Conservation (phyloP, 768 basidiomycete species). For the Tricholoma hemisulphureum region DNA sequence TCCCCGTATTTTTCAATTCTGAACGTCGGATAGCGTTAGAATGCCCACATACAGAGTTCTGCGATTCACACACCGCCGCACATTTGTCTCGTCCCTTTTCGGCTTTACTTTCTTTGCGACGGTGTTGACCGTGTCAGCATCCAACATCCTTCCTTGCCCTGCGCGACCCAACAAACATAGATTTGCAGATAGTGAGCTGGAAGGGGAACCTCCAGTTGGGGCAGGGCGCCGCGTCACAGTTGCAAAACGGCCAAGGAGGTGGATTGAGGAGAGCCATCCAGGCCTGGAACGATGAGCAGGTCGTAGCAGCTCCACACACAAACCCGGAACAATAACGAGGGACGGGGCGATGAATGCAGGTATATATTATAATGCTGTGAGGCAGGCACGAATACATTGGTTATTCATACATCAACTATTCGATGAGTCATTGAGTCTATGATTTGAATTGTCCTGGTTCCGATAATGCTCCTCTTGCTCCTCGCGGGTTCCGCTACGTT, state of each 20-base stretch:
- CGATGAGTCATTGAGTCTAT: conserved; percentile 21
- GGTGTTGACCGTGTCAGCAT: conserved; percentile 77
- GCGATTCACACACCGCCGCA: conserved; percentile 65
- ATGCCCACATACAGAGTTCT: conserved; percentile 60
- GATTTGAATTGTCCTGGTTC: conserved; percentile 33
- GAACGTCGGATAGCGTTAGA: conserved; percentile 31
- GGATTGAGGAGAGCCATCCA: conserved; percentile 75
- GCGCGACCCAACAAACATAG: conserved; percentile 58
- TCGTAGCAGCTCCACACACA: background rate
- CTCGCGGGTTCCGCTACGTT: conserved; percentile 54
- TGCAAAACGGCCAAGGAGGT: conserved; percentile 63
- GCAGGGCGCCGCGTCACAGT: conserved; percentile 45
- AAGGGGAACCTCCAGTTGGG: conserved; percentile 14
- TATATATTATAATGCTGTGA: conserved; percentile 3
- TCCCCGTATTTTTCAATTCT: background rate
- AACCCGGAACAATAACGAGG: background rate
- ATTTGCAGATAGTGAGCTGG: conserved; percentile 53
- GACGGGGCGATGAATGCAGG: background rate
- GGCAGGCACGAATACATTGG: conserved; percentile 20
- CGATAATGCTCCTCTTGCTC: conserved; percentile 60
- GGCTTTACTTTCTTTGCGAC: conserved; percentile 77
- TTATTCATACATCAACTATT: conserved; percentile 26
- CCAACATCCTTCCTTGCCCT: conserved; percentile 77
- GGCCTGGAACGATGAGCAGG: conserved; percentile 22
- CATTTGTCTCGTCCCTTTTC: conserved; percentile 76